Evolutionary conservation across 495 filamentous ascomycete genomes (phyloP), one percentile per base, ranked within the genome.

Genomic region (Penicillium longicatenatum): DNA sequence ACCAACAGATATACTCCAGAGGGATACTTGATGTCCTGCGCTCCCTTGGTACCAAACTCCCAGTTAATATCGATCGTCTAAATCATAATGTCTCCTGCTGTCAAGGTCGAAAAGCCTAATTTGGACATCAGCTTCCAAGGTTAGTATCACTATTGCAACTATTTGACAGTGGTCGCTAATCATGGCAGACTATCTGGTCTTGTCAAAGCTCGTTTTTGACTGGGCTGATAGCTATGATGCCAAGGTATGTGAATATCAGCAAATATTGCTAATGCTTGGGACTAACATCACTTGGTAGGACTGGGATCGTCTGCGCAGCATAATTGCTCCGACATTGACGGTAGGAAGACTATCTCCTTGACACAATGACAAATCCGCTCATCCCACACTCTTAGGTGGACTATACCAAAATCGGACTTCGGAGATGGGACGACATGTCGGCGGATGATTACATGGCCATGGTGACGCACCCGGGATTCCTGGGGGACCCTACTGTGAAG

Each of bases 221-320:
- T 93, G 89, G 89, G 89, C 86, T 0, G 89, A 92, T 64, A 89
- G 86, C 79, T 93, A 93, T 70, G 89, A 92, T 74, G 81, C 79
- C 64, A 93, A 86, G 62, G 70, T 71, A 63, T 33, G 17, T 41
- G 37, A n/a, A 14, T 16, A n/a, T n/a, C 17, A n/a, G 31, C 31
- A 35, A 10, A 10, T 6, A 11, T 35, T 3, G 12, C 6, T 3
- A 9, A 9, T 11, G 4, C 0, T 35, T 14, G 12, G 14, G 37
- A 39, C 37, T 39, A 17, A 39, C n/a, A 39, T 17, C 14, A 4
- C 16, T 39, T 31, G 6, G 1, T 24, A 89, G 80, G 86, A 93
- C 80, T 92, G 89, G 88, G 75, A 81, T 7, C 85, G 89, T 26
- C 81, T 93, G 22, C 70, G 76, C 33, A 82, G 82, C 56, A 89